A percentile compares a stretch with the other conserved stretches of the same genome.
Conservation (phyloP, 768 basidiomycete genomes). For the Lactarius vividus region DNA sequence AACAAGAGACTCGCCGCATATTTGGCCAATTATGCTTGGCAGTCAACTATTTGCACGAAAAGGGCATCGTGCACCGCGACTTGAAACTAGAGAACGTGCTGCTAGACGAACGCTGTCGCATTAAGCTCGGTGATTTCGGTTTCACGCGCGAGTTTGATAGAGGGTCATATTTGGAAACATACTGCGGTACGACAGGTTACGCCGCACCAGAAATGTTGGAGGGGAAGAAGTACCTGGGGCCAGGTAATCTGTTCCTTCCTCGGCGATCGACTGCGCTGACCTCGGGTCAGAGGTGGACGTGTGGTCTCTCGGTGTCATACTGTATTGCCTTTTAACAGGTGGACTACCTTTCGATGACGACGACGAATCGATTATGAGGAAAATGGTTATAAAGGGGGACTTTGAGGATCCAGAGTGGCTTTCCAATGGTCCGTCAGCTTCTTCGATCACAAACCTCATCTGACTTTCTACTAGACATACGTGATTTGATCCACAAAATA, state of each 20-base stretch:
- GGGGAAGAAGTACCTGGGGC: constrained; percentile 85
- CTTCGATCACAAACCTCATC: neutral
- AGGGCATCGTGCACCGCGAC: constrained; percentile 94
- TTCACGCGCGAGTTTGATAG: constrained; percentile 91
- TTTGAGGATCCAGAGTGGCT: constrained; percentile 95
- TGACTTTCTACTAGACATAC: constrained; percentile 58
- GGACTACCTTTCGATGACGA: constrained; percentile 50
- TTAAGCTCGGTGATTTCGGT: constrained; percentile 94
- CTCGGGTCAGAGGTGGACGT: constrained; percentile 77
- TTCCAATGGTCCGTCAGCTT: constrained; percentile 60
- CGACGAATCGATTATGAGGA: constrained; percentile 50
- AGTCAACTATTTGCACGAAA: constrained; percentile 87
- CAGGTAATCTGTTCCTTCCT: constrained; percentile 47
- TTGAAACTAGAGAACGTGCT: constrained; percentile 95
- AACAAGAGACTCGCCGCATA: constrained; percentile 80
- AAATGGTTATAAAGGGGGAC: constrained; percentile 77
- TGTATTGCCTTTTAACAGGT: constrained; percentile 87
- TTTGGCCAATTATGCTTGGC: constrained; percentile 97
- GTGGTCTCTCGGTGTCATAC: constrained; percentile 92
- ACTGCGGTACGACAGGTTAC: constrained; percentile 93
- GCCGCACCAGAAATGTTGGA: constrained; percentile 91
- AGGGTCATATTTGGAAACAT: constrained; percentile 81
- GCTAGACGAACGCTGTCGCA: constrained; percentile 83
- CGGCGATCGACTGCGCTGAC: neutral
- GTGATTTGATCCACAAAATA: constrained; percentile 74